Evolutionary conservation across 2,329 filamentous ascomycete species (phyloP).

Genomic region (Phialophora macrospora): DNA sequence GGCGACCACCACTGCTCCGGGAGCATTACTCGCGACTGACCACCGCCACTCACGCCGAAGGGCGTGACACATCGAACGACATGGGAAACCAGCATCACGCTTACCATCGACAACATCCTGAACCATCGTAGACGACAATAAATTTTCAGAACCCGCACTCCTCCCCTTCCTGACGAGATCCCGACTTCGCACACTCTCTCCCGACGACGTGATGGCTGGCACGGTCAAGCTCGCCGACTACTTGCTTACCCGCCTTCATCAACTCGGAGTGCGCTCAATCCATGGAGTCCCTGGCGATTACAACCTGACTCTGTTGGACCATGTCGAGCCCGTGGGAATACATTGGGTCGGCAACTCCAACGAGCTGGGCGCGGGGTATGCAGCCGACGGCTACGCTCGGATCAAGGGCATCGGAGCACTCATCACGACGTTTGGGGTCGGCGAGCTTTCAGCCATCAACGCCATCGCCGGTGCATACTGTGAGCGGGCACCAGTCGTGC

Average conservation of each 20-base stretch:
- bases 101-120: no score
- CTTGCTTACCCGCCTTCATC: slow-evolving; percentile 54
- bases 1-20: no score
- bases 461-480: slow-evolving; percentile 56
- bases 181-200: background rate
- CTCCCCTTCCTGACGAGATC: background rate
- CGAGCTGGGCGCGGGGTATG: slow-evolving; percentile 70
- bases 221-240: slow-evolving; percentile 54
- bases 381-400: slow-evolving; percentile 76
- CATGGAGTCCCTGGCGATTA: slow-evolving; percentile 59
- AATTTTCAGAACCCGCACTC: background rate
- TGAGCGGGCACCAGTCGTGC: slow-evolving; percentile 63
- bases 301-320: slow-evolving; percentile 56
- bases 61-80: background rate
- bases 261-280: slow-evolving; percentile 55
- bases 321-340: slow-evolving; percentile 58
- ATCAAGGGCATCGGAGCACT: slow-evolving; percentile 47
- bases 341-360: slow-evolving; percentile 66
- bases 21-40: background rate
- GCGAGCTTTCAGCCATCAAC: slow-evolving; percentile 51
- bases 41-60: no score
- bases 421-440: slow-evolving; percentile 66
- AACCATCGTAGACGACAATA: background rate
- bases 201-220: slow-evolving; percentile 33
- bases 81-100: no score